A percentile compares a stretch with the other conserved stretches of the same genome.
These are phyloP conservation scores for Firmiana major DNA, from an alignment of 345 rosid genomes.

Conservation along the genomic window DNA sequence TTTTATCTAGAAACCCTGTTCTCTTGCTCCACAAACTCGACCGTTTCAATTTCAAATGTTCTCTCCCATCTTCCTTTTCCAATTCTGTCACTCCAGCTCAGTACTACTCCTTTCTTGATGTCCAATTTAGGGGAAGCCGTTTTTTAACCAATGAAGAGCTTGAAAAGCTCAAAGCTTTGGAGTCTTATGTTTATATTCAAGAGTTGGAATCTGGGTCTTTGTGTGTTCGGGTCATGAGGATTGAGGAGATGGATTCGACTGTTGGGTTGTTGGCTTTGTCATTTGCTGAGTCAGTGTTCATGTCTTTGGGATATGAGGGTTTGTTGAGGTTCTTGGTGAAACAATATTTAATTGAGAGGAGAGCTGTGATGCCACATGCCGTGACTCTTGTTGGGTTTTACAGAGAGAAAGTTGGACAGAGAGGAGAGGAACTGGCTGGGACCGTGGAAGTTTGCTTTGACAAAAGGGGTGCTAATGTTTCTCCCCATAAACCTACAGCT, in stretches of 20 bases:
- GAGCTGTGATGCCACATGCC: conserved; percentile 70
- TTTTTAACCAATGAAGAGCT: conserved; percentile 70
- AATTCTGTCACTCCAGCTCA: conserved; percentile 33
- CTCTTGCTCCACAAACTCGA: conserved; percentile 25
- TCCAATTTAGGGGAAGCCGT: conserved; percentile 46
- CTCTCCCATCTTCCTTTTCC: conserved; percentile 30
- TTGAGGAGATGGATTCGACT: conserved; percentile 66
- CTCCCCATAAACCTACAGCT: conserved; percentile 74
- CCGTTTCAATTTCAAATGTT: conserved; percentile 36
- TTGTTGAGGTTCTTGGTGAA: conserved; percentile 71
- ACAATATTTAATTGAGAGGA: conserved; percentile 80
- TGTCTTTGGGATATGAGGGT: conserved; percentile 61
- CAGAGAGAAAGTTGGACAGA: conserved; percentile 28
- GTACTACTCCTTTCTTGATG: conserved; percentile 49
- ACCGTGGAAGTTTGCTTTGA: conserved; percentile 85
- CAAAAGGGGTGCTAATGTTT: conserved; percentile 65
- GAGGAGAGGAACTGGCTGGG: conserved; percentile 63
- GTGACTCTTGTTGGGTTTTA: conserved; percentile 77
- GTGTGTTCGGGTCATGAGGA: conserved; percentile 71
- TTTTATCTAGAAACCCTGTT: conserved; percentile 27
- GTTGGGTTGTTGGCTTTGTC: conserved; percentile 75
- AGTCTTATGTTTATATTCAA: conserved; percentile 52
- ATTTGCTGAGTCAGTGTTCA: conserved; percentile 73
- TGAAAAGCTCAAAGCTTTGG: conserved; percentile 57
- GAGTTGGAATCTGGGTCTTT: conserved; percentile 59